Base-by-base conservation (phyloP, 306 rosid genomes). In the Prunus mongolica region DNA sequence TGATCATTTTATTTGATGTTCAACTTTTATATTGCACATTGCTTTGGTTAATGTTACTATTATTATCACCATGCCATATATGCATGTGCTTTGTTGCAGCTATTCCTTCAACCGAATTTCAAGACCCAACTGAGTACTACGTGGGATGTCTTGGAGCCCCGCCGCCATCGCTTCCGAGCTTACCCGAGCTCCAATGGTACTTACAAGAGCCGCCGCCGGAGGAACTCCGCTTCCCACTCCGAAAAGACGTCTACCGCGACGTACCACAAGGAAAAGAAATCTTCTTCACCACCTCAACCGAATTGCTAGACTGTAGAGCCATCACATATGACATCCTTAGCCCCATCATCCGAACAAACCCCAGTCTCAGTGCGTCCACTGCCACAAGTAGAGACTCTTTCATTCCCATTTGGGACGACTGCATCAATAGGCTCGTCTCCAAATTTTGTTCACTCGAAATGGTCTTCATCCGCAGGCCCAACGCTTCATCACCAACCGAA, bases 391-490 rank as follows among this genome's bases (percentile, higher is more conserved):
- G 97, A 54, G 99, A 95, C 41, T 90, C 97, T 2, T 86, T 84
- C 80, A 87, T 95, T 49, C 78, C 86, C 63, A 82, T 92, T 5
- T 95, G 99, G 99, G 99, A 95, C 76, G 97, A 95, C 69, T 90
- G 96, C 86, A 84, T 95, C 81, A 95, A 92, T 55, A 69, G 90
- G 56, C n/a, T 90, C 2, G 78, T 95, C 41, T 75, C 87, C 10
- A 86, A 73, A 18, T 91, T 95, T 55, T 92, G 92, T 56, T 83
- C 83, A 2, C 72, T 80, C 12, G 96, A 89, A 24, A 60, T 92
- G 30, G 74, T 81, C 6, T 4, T 87, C 0, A 78, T 81, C 2
- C 84, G 99, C 38, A 95, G 89, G 60, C 83, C 97, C 28, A 74
- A 63, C 27, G 16, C 71, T 2, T 67, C 74, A 11, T 61, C 75